Evolutionary conservation across 352 stramenopile species (phyloP), one percentile per base, ranked within the genome.

Genomic region (Thraustochytrium striatum): DNA sequence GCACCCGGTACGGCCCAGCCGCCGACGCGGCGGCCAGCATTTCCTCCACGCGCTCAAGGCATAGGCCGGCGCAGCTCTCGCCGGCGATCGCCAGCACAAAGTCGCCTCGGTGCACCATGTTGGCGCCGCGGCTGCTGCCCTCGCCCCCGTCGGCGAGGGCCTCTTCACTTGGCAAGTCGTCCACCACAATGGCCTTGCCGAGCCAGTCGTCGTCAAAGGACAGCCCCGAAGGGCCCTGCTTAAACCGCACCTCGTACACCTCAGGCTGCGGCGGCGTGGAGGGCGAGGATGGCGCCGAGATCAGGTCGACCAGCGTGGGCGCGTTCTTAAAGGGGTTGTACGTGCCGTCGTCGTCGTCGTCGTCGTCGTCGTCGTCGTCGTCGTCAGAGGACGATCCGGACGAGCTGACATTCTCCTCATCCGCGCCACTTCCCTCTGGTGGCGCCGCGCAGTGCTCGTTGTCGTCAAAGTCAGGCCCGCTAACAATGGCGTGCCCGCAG

Each of bases 1-100:
- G 88, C 57, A 93, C 82, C 32, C 84, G 86, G 79, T 91, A 88
- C 33, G 28, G 21, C 86, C 86, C 57, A 91, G 83, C 25, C 25
- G 30, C n/a, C 78, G 82, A n/a, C 32, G 50, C 39, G 39, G 62
- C 41, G 32, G 69, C 68, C 3, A 82, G 33, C 70, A 82, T 78
- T 55, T 83, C 1, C 39, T 83, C 58, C 16, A 83, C 55, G 5
- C 35, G 32, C 52, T 61, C 32, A n/a, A 91, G 91, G 50, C 82
- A 85, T 72, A 91, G 87, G 47, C 90, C 87, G 30, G 91, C 84
- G 55, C 86, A 91, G n/a, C 87, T 89, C 38, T 86, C 80, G 11
- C 52, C 65, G 35, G 62, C 65, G 52, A 75, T 75, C n/a, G n/a
- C 3, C 7, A 75, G 39, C 19, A 75, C 16, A 65, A 62, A 65